Evolutionary conservation across 371 early-diverging fungal species (phyloP).

Genomic region (Haplosporangium sp.): DNA sequence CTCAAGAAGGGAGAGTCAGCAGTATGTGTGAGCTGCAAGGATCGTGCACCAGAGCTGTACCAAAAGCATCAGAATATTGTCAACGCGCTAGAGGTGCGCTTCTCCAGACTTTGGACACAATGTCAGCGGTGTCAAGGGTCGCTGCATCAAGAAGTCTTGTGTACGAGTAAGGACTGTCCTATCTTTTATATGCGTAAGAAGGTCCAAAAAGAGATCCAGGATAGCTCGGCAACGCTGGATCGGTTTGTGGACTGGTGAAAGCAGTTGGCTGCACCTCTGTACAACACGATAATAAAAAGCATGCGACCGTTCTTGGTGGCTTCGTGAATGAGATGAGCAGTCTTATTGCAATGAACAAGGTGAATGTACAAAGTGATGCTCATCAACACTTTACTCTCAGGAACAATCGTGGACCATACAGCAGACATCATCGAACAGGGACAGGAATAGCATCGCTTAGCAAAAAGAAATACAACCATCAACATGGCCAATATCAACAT

Average conservation of each 20-base stretch:
- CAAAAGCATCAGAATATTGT: slow-evolving; percentile 71
- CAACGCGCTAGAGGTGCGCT: slow-evolving; percentile 83
- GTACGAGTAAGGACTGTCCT: slow-evolving; percentile 98
- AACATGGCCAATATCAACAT: slow-evolving; percentile 67
- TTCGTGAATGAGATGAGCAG: not conserved
- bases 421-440: not conserved
- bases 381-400: not conserved
- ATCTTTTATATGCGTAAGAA: slow-evolving; percentile 99
- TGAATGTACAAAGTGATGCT: not conserved
- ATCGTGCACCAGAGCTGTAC: slow-evolving; percentile 83
- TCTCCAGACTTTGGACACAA: slow-evolving; percentile 97
- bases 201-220: slow-evolving; percentile 95
- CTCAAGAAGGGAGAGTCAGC: slow-evolving; percentile 80
- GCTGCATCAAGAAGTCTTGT: slow-evolving; percentile 97
- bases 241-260: slow-evolving; percentile 75
- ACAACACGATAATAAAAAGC: not conserved
- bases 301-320: not conserved
- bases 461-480: not conserved
- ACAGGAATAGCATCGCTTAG: not conserved
- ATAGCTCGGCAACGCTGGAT: slow-evolving; percentile 69
- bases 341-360: not conserved
- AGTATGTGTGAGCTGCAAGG: slow-evolving; percentile 86
- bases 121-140: slow-evolving; percentile 99
- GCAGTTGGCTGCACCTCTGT: not conserved
- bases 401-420: slow-evolving; percentile 1